These are phyloP conservation scores for Breynia disticha DNA, from an alignment of 441 rosid species.

Conservation along the genomic window DNA sequence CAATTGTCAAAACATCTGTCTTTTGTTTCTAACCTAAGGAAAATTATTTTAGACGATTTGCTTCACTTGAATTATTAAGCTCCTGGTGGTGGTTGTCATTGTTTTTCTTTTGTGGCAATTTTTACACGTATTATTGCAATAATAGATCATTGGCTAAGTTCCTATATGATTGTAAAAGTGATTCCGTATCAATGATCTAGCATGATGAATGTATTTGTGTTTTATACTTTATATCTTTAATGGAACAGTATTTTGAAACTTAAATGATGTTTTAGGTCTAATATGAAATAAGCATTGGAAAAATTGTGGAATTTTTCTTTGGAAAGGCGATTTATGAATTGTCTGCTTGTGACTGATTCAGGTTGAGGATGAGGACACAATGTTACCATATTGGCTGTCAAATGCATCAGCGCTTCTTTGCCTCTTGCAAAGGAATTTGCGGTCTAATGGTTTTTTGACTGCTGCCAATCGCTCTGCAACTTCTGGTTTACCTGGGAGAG, in stretches of 20 bases:
- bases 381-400: constrained; percentile 90
- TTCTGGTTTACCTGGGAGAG: constrained; percentile 55
- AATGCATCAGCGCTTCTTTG: constrained; percentile 90
- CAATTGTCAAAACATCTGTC: no score
- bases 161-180: no score
- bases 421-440: constrained; percentile 81
- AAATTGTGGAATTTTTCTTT: background rate
- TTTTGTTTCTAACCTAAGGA: no score
- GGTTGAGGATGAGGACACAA: constrained; percentile 63
- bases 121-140: no score
- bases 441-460: constrained; percentile 63
- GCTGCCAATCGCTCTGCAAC: constrained; percentile 49
- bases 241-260: background rate
- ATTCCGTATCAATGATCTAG: no score
- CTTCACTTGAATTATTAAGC: no score
- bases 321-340: background rate
- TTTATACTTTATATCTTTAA: no score
- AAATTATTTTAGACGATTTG: no score
- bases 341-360: constrained; percentile 23
- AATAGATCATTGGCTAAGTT: no score
- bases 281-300: background rate
- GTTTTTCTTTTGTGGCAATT: no score
- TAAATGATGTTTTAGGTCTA: background rate
- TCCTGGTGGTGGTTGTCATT: no score
- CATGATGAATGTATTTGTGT: no score